Conservation (phyloP, 441 rosid species). For the Erodium trifolium region DNA sequence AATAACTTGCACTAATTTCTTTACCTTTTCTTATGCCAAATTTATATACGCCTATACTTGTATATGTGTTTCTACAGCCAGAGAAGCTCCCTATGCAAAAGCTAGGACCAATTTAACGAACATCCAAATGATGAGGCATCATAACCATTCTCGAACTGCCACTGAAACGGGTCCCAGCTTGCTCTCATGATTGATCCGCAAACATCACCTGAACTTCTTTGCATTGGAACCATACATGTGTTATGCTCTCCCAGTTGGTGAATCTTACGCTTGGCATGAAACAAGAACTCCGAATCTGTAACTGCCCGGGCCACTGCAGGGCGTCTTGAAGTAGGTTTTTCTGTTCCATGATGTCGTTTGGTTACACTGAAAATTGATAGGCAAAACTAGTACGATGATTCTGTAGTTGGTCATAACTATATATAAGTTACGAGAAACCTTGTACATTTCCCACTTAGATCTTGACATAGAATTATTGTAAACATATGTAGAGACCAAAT, state of each 20-base stretch:
- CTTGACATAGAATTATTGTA: slow-evolving; percentile 1
- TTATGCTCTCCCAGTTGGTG: too few species aligned
- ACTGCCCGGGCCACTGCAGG: neutral
- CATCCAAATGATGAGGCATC: slow-evolving; percentile 15
- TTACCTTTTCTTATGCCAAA: too few species aligned
- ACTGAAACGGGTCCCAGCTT: slow-evolving; percentile 20
- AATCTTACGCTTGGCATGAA: too few species aligned
- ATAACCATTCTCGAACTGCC: slow-evolving; percentile 14
- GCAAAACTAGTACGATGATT: neutral
- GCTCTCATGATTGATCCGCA: slow-evolving; percentile 15
- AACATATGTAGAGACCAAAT: neutral
- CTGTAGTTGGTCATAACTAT: neutral
- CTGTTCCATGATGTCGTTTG: neutral
- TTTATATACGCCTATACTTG: slow-evolving; percentile 1
- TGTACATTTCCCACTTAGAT: neutral
- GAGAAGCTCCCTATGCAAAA: slow-evolving; percentile 84
- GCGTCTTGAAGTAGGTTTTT: neutral
- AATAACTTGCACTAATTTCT: neutral
- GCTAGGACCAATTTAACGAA: slow-evolving; percentile 17
- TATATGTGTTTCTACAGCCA: slow-evolving; percentile 35
- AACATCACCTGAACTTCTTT: neutral
- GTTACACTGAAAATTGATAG: neutral
- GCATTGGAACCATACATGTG: neutral
- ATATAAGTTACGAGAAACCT: neutral
- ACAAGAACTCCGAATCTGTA: too few species aligned